A percentile compares a stretch with the other conserved stretches of the same genome.
Evolutionary conservation across 2,329 filamentous ascomycete genomes (phyloP).

Genomic region (Fusarium lyarnte): DNA sequence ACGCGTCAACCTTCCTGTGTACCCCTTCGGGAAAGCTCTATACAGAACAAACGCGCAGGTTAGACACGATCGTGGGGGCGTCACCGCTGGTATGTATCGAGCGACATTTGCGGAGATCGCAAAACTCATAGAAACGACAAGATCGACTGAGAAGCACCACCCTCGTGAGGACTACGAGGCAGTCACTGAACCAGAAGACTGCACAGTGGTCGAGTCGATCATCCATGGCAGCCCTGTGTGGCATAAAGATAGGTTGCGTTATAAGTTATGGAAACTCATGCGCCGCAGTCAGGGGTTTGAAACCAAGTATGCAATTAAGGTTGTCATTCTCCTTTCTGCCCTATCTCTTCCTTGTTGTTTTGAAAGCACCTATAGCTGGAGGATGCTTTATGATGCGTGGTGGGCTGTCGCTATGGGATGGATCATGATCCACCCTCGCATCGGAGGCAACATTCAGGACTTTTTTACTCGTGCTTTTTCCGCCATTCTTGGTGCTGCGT

Average conservation of each 20-base stretch:
- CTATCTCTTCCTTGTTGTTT: slow-evolving; percentile 66
- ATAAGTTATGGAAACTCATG: slow-evolving; percentile 59
- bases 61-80: slow-evolving; percentile 66
- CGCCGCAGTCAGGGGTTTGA: slow-evolving; percentile 67
- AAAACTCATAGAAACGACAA: slow-evolving; percentile 55
- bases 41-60: slow-evolving; percentile 66
- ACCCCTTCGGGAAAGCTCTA: slow-evolving; percentile 62
- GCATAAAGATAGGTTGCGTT: slow-evolving; percentile 53
- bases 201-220: slow-evolving; percentile 52
- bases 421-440: slow-evolving; percentile 61
- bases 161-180: slow-evolving; percentile 35
- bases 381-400: slow-evolving; percentile 65
- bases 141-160: slow-evolving; percentile 48
- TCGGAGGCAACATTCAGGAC: slow-evolving; percentile 68
- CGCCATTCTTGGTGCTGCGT: slow-evolving; percentile 62
- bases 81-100: slow-evolving; percentile 63
- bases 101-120: slow-evolving; percentile 57
- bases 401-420: slow-evolving; percentile 68
- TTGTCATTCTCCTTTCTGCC: slow-evolving; percentile 60
- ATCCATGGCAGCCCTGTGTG: slow-evolving; percentile 48
- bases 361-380: slow-evolving; percentile 54
- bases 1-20: slow-evolving; percentile 60
- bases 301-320: slow-evolving; percentile 66
- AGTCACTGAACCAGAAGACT: slow-evolving; percentile 40
- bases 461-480: slow-evolving; percentile 61